Conservation (phyloP, 208 protist species). For the Crithidia bombi region DNA sequence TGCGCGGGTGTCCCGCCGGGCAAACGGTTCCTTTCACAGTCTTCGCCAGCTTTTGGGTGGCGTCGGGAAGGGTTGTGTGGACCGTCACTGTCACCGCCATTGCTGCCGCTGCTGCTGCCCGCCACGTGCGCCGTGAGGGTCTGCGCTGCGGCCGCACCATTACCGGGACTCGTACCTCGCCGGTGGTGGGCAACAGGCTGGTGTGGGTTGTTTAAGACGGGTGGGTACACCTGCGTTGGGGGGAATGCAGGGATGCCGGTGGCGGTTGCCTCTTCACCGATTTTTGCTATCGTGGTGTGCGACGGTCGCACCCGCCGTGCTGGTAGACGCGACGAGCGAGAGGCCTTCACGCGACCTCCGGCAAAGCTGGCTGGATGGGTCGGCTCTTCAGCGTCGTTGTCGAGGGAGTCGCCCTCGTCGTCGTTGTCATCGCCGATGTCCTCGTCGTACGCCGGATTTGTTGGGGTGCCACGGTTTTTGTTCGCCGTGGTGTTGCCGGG, state of each 20-base stretch:
- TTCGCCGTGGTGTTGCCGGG: background rate
- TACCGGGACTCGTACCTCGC: background rate
- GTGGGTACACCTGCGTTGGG: background rate
- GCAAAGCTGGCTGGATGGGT: conserved; percentile 13
- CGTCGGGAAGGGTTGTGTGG: background rate
- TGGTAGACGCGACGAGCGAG: conserved; percentile 9
- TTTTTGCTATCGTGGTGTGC: background rate
- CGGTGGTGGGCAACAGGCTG: background rate
- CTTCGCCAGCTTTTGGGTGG: conserved; percentile 59
- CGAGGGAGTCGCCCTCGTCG: conserved; percentile 25
- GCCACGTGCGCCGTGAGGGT: background rate
- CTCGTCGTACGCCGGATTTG: background rate
- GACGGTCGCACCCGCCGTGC: background rate
- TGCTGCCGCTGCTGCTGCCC: background rate
- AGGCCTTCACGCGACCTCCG: conserved; percentile 17
- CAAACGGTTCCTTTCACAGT: conserved; percentile 46
- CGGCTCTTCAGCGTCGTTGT: conserved; percentile 1
- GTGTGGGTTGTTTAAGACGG: background rate
- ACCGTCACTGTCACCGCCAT: no score
- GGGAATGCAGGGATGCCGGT: background rate
- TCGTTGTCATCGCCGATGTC: background rate
- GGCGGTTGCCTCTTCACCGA: background rate
- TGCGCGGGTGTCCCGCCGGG: conserved; percentile 55
- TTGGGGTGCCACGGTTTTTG: background rate
- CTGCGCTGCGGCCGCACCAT: background rate